These are phyloP conservation scores for Phytopythium vexans DNA, from an alignment of 352 stramenopile genomes.

Conservation along the genomic window DNA sequence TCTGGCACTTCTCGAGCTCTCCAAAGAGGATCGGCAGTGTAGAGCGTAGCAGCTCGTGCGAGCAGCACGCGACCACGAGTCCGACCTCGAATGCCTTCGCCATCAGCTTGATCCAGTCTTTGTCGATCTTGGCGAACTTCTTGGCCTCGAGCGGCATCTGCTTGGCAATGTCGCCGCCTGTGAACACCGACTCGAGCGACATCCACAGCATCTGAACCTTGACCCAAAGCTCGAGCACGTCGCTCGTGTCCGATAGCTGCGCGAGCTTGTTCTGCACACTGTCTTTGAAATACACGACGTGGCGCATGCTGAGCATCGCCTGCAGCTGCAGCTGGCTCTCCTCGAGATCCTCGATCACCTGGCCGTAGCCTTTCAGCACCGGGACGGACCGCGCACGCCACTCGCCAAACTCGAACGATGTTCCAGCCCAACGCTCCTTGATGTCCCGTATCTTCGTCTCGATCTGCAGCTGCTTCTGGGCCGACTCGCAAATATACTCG, in stretches of 20 bases:
- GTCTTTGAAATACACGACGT: conserved; percentile 89
- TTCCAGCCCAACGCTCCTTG: conserved; percentile 77
- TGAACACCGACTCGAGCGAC: conserved; percentile 89
- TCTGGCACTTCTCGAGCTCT: conserved; percentile 91
- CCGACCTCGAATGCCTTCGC: conserved; percentile 72
- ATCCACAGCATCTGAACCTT: conserved; percentile 92
- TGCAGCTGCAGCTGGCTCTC: conserved; percentile 88
- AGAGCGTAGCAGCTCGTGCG: conserved; percentile 79
- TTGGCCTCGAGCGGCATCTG: conserved; percentile 91
- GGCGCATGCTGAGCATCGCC: conserved; percentile 85
- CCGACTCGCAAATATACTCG: conserved; percentile 87
- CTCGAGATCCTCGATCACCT: conserved; percentile 88
- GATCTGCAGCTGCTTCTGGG: conserved; percentile 89
- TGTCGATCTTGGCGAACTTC: conserved; percentile 92
- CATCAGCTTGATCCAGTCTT: conserved; percentile 92
- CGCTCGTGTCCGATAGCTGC: conserved; percentile 84
- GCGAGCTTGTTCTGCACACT: conserved; percentile 73
- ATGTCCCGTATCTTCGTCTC: conserved; percentile 87
- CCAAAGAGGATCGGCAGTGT: conserved; percentile 86
- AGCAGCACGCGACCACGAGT: conserved; percentile 74
- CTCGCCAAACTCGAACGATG: conserved; percentile 81
- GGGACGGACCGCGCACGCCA: conserved; percentile 78
- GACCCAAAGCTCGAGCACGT: conserved; percentile 88
- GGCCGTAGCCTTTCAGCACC: conserved; percentile 73
- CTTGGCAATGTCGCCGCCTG: conserved; percentile 91